A percentile compares a stretch with the other conserved stretches of the same genome.
Evolutionary conservation across 805 yeast species (phyloP).

Genomic region (Kazachstania viticola): DNA sequence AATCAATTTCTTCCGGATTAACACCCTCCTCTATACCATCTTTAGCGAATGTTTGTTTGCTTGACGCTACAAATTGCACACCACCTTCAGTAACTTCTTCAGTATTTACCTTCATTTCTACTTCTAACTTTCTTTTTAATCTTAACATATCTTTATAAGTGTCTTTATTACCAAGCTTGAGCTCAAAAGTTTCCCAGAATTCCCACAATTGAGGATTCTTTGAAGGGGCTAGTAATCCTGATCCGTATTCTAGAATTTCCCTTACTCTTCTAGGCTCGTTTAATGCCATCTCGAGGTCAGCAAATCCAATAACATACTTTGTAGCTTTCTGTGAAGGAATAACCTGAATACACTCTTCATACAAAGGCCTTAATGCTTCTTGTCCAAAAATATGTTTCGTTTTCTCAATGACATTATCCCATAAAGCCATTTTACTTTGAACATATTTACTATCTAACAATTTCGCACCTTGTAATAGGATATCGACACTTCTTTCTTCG

Average conservation of each 20-base stretch:
- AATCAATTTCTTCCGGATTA: constrained; percentile 7
- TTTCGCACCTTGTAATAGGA: constrained; percentile 32
- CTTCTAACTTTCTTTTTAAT: constrained; percentile 35
- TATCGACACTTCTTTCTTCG: constrained; percentile 36
- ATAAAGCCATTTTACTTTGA: constrained; percentile 28
- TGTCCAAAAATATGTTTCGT: constrained; percentile 31
- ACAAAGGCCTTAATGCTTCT: constrained; percentile 36
- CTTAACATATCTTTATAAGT: constrained; percentile 66
- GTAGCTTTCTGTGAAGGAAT: constrained; percentile 35
- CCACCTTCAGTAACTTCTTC: constrained; percentile 19
- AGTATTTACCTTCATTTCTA: constrained; percentile 21
- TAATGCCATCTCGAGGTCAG: constrained; percentile 40
- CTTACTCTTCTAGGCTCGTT: constrained; percentile 53
- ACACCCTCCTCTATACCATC: not conserved
- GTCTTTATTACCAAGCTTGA: constrained; percentile 56
- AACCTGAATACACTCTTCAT: constrained; percentile 39
- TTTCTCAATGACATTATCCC: constrained; percentile 33
- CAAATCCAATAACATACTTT: constrained; percentile 40
- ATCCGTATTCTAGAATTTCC: constrained; percentile 45
- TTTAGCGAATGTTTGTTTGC: constrained; percentile 29
- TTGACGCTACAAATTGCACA: constrained; percentile 39
- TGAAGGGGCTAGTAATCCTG: constrained; percentile 30
- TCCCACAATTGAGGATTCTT: constrained; percentile 39
- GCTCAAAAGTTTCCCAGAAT: constrained; percentile 65
- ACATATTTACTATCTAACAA: constrained; percentile 13